Evolutionary conservation across 2,329 filamentous ascomycete genomes (phyloP), one percentile per base, ranked within the genome.

Genomic region (Trichoderma breve): DNA sequence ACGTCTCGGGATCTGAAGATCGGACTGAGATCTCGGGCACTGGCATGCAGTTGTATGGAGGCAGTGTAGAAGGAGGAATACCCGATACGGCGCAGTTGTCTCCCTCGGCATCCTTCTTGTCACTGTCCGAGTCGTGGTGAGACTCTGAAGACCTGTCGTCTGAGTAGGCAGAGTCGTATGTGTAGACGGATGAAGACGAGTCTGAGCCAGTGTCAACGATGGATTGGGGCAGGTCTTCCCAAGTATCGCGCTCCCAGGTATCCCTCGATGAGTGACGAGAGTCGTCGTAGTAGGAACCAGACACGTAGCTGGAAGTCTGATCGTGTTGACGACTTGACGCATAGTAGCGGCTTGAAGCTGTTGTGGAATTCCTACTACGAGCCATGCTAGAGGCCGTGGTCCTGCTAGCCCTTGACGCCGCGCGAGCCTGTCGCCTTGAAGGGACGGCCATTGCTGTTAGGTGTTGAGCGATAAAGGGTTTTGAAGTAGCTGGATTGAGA

Each of bases 1-100:
- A 98, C 75, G 95, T 91, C 72, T 91, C 86, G 4, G 95, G 92
- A 1, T 91, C 95, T 2, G 94, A 93, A 12, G 94, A 88, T 32
- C 93, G 87, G 39, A 93, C 70, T 4, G 63, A 89, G 74, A 87
- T 84, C 74, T 91, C 87, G 73, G 75, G 74, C 73, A 90, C 87
- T 57, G 88, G 83, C 66, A 91, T 90, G 75, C 88, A 87, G 72
- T 85, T 84, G 78, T 90, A 91, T 66, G 86, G 81, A 7, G 89
- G 90, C 67, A 92, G 80, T 18, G 76, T 73, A 30, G 83, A 74
- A 34, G 83, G 83, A 6, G 86, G 86, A 71, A 88, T 88, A 71
- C 80, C 80, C 64, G 75, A 73, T 69, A 79, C 67, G 72, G 73
- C 71, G 69, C 74, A 76, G 70, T 79, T 55, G 21, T 60, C 39